A percentile compares a stretch with the other conserved stretches of the same genome.
phyloP scores from a whole-genome alignment of 1,284 basidiomycete species.

The Ustilago trichophora region DNA sequence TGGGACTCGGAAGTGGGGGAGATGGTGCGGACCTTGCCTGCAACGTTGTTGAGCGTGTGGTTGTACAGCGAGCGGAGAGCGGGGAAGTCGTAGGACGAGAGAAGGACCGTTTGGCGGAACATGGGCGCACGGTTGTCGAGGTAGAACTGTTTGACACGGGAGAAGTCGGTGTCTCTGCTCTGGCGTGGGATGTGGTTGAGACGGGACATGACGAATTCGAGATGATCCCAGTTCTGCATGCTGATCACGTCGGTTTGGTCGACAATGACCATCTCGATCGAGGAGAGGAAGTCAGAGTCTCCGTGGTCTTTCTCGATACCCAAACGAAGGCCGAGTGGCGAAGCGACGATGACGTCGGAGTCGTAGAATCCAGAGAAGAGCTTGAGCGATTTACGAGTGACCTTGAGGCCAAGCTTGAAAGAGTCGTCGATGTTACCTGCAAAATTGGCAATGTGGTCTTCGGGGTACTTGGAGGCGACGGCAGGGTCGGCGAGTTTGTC shows the following conservation, averaged over 20 bases:
- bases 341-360: slow-evolving; percentile 90
- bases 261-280: slow-evolving; percentile 89
- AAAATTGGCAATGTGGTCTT: slow-evolving; percentile 92
- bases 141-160: slow-evolving; percentile 96
- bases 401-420: slow-evolving; percentile 89
- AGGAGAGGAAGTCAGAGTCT: slow-evolving; percentile 87
- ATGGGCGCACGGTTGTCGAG: slow-evolving; percentile 82
- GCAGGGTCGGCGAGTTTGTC: slow-evolving; percentile 78
- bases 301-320: slow-evolving; percentile 86
- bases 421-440: slow-evolving; percentile 97
- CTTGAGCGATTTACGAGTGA: slow-evolving; percentile 88
- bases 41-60: slow-evolving; percentile 78
- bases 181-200: slow-evolving; percentile 90
- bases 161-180: slow-evolving; percentile 93
- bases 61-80: slow-evolving; percentile 85
- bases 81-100: slow-evolving; percentile 89
- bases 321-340: slow-evolving; percentile 88
- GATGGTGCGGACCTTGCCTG: slow-evolving; percentile 74
- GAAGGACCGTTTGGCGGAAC: slow-evolving; percentile 85
- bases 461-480: slow-evolving; percentile 76
- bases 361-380: slow-evolving; percentile 88
- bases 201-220: slow-evolving; percentile 85
- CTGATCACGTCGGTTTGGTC: slow-evolving; percentile 91
- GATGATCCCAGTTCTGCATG: slow-evolving; percentile 99
- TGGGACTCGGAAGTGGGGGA: slow-evolving; percentile 2